These are phyloP conservation scores for Chenopodium formosanum DNA, from an alignment of 148 eudicot species.

Conservation along the genomic window DNA sequence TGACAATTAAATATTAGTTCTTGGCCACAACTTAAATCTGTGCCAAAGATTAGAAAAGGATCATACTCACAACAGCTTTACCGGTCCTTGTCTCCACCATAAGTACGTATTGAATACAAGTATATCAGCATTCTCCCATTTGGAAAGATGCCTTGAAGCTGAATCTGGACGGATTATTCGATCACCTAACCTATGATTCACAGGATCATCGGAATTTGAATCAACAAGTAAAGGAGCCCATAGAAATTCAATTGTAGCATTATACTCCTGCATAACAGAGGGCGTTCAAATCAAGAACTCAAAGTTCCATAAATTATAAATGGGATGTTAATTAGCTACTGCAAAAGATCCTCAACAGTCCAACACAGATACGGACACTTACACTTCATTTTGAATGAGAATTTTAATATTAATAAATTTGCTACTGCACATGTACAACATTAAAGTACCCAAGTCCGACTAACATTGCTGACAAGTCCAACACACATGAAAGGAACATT, in stretches of 20 bases:
- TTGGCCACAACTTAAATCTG: background rate
- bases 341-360: background rate
- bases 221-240: slow-evolving; percentile 96
- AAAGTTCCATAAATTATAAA: background rate
- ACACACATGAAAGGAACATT: background rate
- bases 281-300: slow-evolving; percentile 6
- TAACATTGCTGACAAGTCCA: background rate
- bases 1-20: slow-evolving; percentile 6
- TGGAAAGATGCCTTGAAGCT: slow-evolving; percentile 62
- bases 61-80: slow-evolving; percentile 72
- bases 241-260: slow-evolving; percentile 82
- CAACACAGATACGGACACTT: background rate
- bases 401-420: no score
- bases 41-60: background rate
- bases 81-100: slow-evolving; percentile 97
- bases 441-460: background rate
- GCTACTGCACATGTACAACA: background rate
- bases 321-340: background rate
- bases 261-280: slow-evolving; percentile 58
- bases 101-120: slow-evolving; percentile 77
- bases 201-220: slow-evolving; percentile 87
- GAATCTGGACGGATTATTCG: slow-evolving; percentile 83
- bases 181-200: slow-evolving; percentile 75
- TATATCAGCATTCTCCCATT: slow-evolving; percentile 82
- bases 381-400: background rate